A percentile compares a stretch with the other conserved stretches of the same genome.
phyloP scores from a whole-genome alignment of 2,329 filamentous ascomycete species.

The Fusarium humuli region DNA sequence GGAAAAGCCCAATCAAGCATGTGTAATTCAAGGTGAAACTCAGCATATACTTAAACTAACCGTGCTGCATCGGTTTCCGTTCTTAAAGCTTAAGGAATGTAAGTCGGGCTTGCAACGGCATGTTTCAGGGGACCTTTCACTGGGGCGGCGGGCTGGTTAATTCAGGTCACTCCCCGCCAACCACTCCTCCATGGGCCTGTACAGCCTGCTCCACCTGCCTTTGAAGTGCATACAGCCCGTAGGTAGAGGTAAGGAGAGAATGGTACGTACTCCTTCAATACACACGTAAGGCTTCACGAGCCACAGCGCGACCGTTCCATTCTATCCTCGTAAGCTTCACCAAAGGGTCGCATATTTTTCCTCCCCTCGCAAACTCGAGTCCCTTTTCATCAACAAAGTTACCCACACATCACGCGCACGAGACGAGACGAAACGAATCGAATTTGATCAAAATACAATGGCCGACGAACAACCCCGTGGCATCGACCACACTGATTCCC shows the following conservation, averaged over 20 bases:
- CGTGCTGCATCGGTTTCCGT: not conserved
- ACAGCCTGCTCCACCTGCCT: slow-evolving; percentile 7
- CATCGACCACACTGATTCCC: slow-evolving; percentile 63
- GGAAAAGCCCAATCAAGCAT: not conserved
- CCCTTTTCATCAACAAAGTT: slow-evolving; percentile 22
- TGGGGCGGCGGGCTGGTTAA: not conserved
- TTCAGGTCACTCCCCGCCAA: slow-evolving; percentile 1
- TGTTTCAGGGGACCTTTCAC: slow-evolving; percentile 10
- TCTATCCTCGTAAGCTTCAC: slow-evolving; percentile 34
- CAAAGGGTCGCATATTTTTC: slow-evolving; percentile 31
- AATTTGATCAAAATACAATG: slow-evolving; percentile 54
- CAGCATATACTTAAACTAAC: not conserved
- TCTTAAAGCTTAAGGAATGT: not conserved
- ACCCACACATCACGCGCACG: slow-evolving; percentile 25
- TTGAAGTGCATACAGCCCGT: not conserved
- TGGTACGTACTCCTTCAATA: slow-evolving; percentile 21
- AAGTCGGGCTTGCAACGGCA: not conserved
- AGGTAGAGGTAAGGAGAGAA: not conserved
- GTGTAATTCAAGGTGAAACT: not conserved
- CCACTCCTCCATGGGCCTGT: not conserved
- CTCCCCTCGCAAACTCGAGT: slow-evolving; percentile 12
- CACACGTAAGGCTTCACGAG: slow-evolving; percentile 36
- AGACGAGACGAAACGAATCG: not conserved
- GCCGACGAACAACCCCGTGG: slow-evolving; percentile 58
- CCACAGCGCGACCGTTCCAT: slow-evolving; percentile 32